Percentiles rank a stretch among this genome's conserved stretches.
Conservation (phyloP, 495 filamentous ascomycete genomes). For the Parathielavia appendiculata region DNA sequence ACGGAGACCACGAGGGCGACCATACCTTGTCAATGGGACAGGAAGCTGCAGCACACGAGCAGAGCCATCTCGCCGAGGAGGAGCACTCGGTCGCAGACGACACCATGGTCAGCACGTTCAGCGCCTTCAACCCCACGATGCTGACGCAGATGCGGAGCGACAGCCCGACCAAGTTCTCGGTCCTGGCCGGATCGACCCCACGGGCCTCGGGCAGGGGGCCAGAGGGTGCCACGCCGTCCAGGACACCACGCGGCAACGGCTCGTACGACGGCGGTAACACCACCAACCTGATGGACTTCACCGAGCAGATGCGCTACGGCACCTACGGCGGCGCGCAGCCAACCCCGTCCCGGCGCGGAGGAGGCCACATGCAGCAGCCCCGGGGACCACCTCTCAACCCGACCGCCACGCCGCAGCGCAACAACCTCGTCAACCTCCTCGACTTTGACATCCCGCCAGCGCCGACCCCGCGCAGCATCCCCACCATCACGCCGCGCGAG, state of each 20-base stretch:
- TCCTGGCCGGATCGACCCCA: slow-evolving; percentile 28
- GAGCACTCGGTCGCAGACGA: slow-evolving; percentile 56
- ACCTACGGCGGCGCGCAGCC: slow-evolving; percentile 27
- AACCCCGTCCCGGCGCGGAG: slow-evolving; percentile 28
- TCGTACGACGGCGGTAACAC: slow-evolving; percentile 44
- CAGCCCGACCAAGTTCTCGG: slow-evolving; percentile 43
- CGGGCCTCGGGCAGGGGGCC: slow-evolving; percentile 19
- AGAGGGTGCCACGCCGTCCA: slow-evolving; percentile 48
- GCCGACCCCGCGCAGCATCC: slow-evolving; percentile 86
- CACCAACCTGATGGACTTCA: slow-evolving; percentile 84
- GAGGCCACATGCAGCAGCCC: slow-evolving; percentile 26
- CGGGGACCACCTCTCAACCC: slow-evolving; percentile 12
- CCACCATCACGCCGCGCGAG: slow-evolving; percentile 85
- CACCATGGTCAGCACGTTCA: slow-evolving; percentile 64
- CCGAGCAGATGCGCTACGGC: slow-evolving; percentile 61
- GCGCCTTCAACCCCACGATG: slow-evolving; percentile 82
- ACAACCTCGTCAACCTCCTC: slow-evolving; percentile 56
- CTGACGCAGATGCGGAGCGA: slow-evolving; percentile 64
- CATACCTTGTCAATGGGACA: slow-evolving; percentile 20
- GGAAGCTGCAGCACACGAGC: slow-evolving; percentile 1
- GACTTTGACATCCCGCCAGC: slow-evolving; percentile 90
- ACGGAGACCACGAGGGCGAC: slow-evolving; percentile 22
- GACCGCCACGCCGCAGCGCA: slow-evolving; percentile 35
- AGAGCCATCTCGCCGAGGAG: slow-evolving; percentile 16
- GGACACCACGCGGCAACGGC: slow-evolving; percentile 52